Evolutionary conservation across 192 early-diverging fungal species (phyloP), one percentile per base, ranked within the genome.

Genomic region (Thamnidium elegans): DNA sequence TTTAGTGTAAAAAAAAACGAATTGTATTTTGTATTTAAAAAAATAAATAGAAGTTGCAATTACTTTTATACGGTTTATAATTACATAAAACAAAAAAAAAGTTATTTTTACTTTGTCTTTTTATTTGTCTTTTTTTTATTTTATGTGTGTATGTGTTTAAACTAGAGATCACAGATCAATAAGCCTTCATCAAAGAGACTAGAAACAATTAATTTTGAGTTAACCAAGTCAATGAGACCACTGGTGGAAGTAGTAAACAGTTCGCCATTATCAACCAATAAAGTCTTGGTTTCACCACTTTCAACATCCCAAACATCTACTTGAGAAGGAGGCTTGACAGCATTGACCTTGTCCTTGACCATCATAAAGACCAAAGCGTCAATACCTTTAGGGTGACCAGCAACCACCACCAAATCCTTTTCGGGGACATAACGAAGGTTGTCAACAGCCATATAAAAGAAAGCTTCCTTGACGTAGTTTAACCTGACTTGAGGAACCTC

Each of bases 361-460:
- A 46, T 14, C 3, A 52, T 42, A 62, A 47, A 75, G 1, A 36
- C 14, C 14, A 75, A 4, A 1, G 66, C 3, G 14, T 75, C 45
- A 7, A 55, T 14, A 7, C 58, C 64, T 17, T 64, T 54, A 8
- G 73, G 73, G 42, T 75, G 73, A 9, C 66, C 73, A n/a, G 67
- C 67, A 3, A 65, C 73, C 7, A 65, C 20, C 3, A 75, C 36
- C 30, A 55, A 55, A 13, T 64, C 47, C 3, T 48, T 54, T 17
- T 52, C 21, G 8, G 55, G 11, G 17, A 66, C 52, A 21, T 45
- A 69, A 9, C 50, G 20, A 11, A 70, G 20, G n/a, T 75, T 75
- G 51, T 75, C 73, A 2, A 70, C 64, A 4, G 63, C 73, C 68
- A 75, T 70, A 14, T 50, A 15, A 45, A 72, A 58, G 13, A 30